A percentile compares a stretch with the other conserved stretches of the same genome.
Conservation (phyloP, 768 basidiomycete species). For the Dioszegia crocea region DNA sequence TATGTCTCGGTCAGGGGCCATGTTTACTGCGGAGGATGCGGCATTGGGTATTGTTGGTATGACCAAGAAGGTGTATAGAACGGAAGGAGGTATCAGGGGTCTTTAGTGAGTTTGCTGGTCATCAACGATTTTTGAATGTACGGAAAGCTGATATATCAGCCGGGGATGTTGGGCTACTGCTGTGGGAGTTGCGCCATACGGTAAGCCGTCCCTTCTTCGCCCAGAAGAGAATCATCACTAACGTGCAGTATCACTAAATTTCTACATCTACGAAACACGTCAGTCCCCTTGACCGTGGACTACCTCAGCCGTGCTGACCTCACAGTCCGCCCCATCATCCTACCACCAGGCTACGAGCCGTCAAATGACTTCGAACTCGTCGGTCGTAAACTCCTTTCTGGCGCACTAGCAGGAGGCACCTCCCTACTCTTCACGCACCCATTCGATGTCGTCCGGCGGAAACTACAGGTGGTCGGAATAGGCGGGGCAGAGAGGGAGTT, state of each 20-base stretch:
- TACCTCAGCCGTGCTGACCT: background rate
- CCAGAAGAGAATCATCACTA: conserved; percentile 53
- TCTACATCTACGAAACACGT: conserved; percentile 86
- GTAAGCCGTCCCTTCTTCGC: conserved; percentile 27
- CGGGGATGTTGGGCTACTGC: conserved; percentile 42
- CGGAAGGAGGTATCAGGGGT: conserved; percentile 84
- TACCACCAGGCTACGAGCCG: conserved; percentile 15
- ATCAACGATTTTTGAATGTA: background rate
- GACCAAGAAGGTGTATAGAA: conserved; percentile 81
- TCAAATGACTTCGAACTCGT: conserved; percentile 25
- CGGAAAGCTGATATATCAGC: conserved; percentile 13
- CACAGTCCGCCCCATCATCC: conserved; percentile 29
- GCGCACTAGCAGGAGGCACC: conserved; percentile 79
- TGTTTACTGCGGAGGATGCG: conserved; percentile 50
- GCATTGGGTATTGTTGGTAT: conserved; percentile 68
- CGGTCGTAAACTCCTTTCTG: conserved; percentile 66
- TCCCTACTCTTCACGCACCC: conserved; percentile 94
- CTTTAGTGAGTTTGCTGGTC: conserved; percentile 65
- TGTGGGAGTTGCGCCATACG: conserved; percentile 75
- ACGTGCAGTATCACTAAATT: conserved; percentile 64
- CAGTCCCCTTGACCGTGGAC: conserved; percentile 53
- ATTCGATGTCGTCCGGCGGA: conserved; percentile 86
- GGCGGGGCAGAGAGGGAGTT: conserved; percentile 60
- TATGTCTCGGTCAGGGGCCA: conserved; percentile 18
- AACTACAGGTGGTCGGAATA: conserved; percentile 66